Percentiles rank a stretch among this genome's conserved stretches.
Conservation (phyloP, 148 eudicot genomes). For the Cornus florida region DNA sequence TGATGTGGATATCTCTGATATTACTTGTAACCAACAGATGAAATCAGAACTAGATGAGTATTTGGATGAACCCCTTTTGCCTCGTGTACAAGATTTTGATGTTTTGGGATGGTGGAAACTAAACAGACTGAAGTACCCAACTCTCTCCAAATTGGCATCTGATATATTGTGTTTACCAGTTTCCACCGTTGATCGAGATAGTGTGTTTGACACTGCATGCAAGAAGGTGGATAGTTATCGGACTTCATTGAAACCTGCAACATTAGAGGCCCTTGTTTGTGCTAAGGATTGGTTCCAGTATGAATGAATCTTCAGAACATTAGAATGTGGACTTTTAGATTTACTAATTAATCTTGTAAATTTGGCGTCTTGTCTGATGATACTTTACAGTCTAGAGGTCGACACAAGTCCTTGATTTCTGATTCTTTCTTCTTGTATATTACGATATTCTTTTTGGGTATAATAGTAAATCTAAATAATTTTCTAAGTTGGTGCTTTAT, state of each 20-base stretch:
- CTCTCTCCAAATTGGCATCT: constrained; percentile 74
- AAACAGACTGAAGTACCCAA: constrained; percentile 57
- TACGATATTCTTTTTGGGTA: too few species aligned
- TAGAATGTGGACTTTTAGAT: background rate
- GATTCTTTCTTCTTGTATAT: background rate
- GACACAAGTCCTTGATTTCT: background rate
- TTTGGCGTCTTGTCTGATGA: background rate
- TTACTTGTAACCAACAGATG: constrained; percentile 35
- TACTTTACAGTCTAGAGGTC: background rate
- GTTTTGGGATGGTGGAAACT: constrained; percentile 86
- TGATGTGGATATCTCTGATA: constrained; percentile 57
- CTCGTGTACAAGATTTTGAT: constrained; percentile 63
- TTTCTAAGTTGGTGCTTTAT: too few species aligned
- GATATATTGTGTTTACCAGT: constrained; percentile 69
- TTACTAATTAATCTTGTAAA: background rate
- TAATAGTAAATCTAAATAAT: too few species aligned
- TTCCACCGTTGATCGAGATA: constrained; percentile 47
- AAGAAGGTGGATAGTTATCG: constrained; percentile 50
- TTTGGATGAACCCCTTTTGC: constrained; percentile 62
- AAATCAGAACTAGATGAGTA: constrained; percentile 77
- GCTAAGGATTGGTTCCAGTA: constrained; percentile 71
- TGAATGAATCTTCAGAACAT: background rate
- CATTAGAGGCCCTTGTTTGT: constrained; percentile 63
- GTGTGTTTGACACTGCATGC: constrained; percentile 51
- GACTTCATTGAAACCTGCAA: constrained; percentile 45